Evolutionary conservation across 208 protist species (phyloP).

Genomic region (Trichomonas tenax): DNA sequence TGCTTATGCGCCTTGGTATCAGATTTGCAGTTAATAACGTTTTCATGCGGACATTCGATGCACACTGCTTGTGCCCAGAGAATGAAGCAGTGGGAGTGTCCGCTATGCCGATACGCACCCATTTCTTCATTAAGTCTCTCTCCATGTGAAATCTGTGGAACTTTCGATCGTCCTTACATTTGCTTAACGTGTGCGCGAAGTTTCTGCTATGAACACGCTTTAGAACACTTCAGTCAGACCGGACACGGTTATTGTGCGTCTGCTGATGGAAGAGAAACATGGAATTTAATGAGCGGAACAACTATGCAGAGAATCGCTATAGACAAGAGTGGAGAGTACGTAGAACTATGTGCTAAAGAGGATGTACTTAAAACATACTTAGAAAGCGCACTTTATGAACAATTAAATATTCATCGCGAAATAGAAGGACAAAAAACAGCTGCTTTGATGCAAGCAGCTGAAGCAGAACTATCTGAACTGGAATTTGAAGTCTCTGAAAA

Average conservation of each 20-base stretch:
- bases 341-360: neutral
- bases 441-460: neutral
- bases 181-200: neutral
- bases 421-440: neutral
- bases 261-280: neutral
- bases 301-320: neutral
- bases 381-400: neutral
- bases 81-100: neutral
- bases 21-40: neutral
- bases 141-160: neutral
- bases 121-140: neutral
- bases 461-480: neutral
- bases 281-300: slow-evolving; percentile 11
- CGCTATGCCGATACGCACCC: neutral
- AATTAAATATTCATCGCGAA: neutral
- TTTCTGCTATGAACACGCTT: neutral
- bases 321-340: neutral
- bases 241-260: neutral
- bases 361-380: neutral
- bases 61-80: neutral
- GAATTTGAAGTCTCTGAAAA: neutral
- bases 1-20: neutral
- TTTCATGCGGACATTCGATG: neutral
- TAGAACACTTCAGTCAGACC: neutral
- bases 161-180: neutral